phyloP scores from a whole-genome alignment of 805 yeast species.

The Kodamaea kakaduensis region DNA sequence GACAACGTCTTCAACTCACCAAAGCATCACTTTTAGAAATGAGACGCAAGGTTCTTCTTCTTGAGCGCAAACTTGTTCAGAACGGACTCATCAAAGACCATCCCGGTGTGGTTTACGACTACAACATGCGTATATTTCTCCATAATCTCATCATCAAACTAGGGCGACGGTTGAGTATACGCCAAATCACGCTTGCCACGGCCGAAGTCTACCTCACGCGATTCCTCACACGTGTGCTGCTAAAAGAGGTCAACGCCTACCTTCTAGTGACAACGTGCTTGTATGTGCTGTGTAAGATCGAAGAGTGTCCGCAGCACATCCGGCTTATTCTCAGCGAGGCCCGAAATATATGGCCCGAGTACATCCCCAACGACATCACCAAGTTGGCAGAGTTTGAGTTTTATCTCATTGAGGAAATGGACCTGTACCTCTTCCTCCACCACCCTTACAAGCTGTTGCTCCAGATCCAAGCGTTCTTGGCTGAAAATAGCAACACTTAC shows the following conservation, averaged over 20 bases:
- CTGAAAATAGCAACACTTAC: slow-evolving; percentile 22
- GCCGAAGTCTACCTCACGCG: slow-evolving; percentile 85
- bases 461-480: slow-evolving; percentile 46
- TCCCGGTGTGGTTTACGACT: slow-evolving; percentile 49
- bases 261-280: slow-evolving; percentile 78
- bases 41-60: slow-evolving; percentile 37
- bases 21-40: slow-evolving; percentile 51
- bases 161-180: slow-evolving; percentile 70
- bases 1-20: slow-evolving; percentile 76
- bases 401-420: slow-evolving; percentile 83
- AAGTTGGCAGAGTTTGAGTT: slow-evolving; percentile 95
- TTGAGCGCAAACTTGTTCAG: slow-evolving; percentile 42
- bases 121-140: slow-evolving; percentile 68
- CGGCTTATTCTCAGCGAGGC: slow-evolving; percentile 81
- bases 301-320: slow-evolving; percentile 93
- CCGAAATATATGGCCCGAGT: slow-evolving; percentile 90
- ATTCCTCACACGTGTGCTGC: slow-evolving; percentile 65
- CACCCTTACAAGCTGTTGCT: slow-evolving; percentile 69
- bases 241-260: slow-evolving; percentile 80
- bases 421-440: slow-evolving; percentile 64
- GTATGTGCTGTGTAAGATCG: slow-evolving; percentile 88
- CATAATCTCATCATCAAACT: slow-evolving; percentile 71
- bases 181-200: slow-evolving; percentile 84
- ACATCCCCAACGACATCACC: slow-evolving; percentile 85
- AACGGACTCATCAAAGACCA: slow-evolving; percentile 41